phyloP scores from a whole-genome alignment of 2,329 filamentous ascomycete genomes.

The Talaromyces sp. region DNA sequence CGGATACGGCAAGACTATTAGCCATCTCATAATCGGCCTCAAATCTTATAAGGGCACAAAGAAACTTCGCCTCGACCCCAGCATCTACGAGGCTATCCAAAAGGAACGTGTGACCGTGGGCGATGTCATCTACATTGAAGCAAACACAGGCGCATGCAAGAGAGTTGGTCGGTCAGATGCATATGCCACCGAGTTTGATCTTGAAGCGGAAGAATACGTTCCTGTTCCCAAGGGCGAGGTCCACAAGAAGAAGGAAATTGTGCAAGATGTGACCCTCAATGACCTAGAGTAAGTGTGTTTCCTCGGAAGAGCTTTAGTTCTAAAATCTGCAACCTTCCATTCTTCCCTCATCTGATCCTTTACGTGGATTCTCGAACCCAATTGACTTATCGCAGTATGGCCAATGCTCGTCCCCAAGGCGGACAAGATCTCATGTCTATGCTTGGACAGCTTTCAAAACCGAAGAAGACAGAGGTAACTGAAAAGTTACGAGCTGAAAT shows the following conservation, averaged over 20 bases:
- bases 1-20: conserved; percentile 95
- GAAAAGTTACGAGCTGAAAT: conserved; percentile 94
- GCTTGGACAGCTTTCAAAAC: conserved; percentile 99
- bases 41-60: conserved; percentile 97
- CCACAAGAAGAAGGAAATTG: conserved; percentile 99
- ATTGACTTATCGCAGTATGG: conserved; percentile 47
- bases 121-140: conserved; percentile 98
- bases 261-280: conserved; percentile 95
- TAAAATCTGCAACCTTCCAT: too few species aligned
- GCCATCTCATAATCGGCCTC: conserved; percentile 85
- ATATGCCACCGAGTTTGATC: conserved; percentile 96
- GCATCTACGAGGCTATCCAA: conserved; percentile 98
- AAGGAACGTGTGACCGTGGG: conserved; percentile 95
- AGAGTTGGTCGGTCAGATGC: conserved; percentile 92
- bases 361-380: neutral
- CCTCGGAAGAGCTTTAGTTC: too few species aligned
- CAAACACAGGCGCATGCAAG: conserved; percentile 97
- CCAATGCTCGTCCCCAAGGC: conserved; percentile 89
- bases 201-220: conserved; percentile 98
- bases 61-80: conserved; percentile 92
- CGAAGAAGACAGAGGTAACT: conserved; percentile 98
- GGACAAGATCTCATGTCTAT: conserved; percentile 99
- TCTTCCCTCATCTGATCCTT: neutral
- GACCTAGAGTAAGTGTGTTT: conserved; percentile 62
- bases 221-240: conserved; percentile 98